Evolutionary conservation across 257 asterid species (phyloP).

Genomic region (Solanum gracilifrons): DNA sequence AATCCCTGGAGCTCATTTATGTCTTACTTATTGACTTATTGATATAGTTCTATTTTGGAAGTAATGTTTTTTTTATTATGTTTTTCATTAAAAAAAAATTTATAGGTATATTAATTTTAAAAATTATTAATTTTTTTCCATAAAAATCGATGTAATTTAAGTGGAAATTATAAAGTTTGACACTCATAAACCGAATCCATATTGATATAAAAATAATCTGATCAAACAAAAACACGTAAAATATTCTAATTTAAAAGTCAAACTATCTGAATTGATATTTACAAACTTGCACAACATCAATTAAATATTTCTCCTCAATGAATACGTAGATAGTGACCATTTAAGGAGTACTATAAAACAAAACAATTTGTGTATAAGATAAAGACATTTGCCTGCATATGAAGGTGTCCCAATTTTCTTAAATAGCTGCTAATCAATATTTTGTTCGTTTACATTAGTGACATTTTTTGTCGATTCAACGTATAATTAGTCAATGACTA

Average conservation of each 20-base stretch:
- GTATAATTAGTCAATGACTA: not conserved
- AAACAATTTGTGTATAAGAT: not conserved
- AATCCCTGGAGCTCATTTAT: not conserved
- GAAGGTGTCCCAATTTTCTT: not conserved
- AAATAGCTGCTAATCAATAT: not conserved
- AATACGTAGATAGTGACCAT: not conserved
- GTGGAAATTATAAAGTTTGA: not conserved
- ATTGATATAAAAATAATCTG: not conserved
- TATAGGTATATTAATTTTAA: too few relatives aligned
- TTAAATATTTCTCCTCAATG: not conserved
- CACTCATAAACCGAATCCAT: not conserved
- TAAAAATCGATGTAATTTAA: not conserved
- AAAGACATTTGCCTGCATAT: not conserved
- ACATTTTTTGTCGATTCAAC: not conserved
- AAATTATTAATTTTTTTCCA: not conserved
- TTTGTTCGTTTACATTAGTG: not conserved
- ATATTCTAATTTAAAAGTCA: not conserved
- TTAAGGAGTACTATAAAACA: not conserved
- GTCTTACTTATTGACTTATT: not conserved
- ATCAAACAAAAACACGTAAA: not conserved
- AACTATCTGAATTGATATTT: not conserved
- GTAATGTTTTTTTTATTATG: not conserved
- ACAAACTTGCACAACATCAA: not conserved
- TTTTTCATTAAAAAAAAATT: too few relatives aligned
- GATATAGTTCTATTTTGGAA: not conserved